phyloP scores from a whole-genome alignment of 805 yeast genomes.

The Candida broadrunensis region DNA sequence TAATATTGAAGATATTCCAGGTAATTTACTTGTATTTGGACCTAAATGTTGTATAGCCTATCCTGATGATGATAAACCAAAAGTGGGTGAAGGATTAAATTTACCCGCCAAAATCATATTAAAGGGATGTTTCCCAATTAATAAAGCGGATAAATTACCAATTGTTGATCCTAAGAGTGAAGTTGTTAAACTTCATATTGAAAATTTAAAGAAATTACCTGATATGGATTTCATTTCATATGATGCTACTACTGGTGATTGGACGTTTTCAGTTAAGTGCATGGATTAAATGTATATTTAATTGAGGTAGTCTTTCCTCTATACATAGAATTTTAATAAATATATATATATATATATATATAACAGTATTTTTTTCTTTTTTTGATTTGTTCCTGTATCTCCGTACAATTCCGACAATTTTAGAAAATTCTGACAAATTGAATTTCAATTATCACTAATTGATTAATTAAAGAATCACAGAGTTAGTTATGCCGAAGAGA shows the following conservation, averaged over 20 bases:
- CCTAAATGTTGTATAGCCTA: conserved; percentile 64
- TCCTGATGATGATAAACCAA: conserved; percentile 66
- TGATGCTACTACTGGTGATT: conserved; percentile 71
- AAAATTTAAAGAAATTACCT: conserved; percentile 58
- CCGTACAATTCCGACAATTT: too few relatives aligned
- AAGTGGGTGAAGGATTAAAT: conserved; percentile 78
- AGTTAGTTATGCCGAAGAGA: not conserved
- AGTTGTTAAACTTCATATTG: conserved; percentile 63
- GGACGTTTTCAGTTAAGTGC: conserved; percentile 58
- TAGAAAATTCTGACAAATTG: too few relatives aligned
- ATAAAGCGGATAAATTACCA: conserved; percentile 66
- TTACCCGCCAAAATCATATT: conserved; percentile 69
- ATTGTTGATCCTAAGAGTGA: conserved; percentile 78
- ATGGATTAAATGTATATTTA: conserved; percentile 7
- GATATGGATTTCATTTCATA: conserved; percentile 68
- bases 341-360: too few relatives aligned
- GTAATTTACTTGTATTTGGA: conserved; percentile 60
- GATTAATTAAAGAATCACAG: too few relatives aligned
- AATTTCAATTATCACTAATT: too few relatives aligned
- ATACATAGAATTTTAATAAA: too few relatives aligned
- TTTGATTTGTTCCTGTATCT: too few relatives aligned
- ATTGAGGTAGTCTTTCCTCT: too few relatives aligned
- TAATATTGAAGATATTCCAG: conserved; percentile 60
- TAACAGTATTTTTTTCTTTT: too few relatives aligned
- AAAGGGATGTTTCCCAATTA: conserved; percentile 78